Percentiles rank a stretch among this genome's conserved stretches.
phyloP scores from a whole-genome alignment of 768 basidiomycete genomes.

The Lactarius pseudohatsudake region DNA sequence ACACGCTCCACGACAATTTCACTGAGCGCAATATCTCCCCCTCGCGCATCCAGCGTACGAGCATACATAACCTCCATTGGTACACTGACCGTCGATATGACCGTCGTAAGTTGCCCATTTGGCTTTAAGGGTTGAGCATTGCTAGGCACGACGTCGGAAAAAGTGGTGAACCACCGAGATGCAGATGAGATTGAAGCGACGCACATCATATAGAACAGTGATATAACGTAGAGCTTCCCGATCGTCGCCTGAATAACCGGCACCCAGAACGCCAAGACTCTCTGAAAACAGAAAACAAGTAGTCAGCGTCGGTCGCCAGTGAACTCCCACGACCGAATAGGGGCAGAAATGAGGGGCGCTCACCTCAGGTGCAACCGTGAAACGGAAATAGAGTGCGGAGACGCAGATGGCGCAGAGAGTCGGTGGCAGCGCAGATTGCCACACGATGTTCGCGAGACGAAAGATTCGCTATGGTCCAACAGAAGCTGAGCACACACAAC shows the following conservation, averaged over 20 bases:
- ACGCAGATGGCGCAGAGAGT: constrained; percentile 12
- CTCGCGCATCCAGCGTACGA: not conserved
- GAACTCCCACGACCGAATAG: not conserved
- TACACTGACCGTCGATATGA: constrained; percentile 10
- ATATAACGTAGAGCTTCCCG: constrained; percentile 24
- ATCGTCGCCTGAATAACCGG: not conserved
- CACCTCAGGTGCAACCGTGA: not conserved
- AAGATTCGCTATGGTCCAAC: constrained; percentile 1
- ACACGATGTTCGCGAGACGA: constrained; percentile 7
- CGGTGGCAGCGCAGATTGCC: constrained; percentile 19
- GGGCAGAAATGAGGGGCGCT: not conserved
- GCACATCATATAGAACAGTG: constrained; percentile 18
- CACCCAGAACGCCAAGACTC: not conserved
- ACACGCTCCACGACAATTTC: not conserved
- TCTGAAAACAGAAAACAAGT: not conserved
- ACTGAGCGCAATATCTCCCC: not conserved
- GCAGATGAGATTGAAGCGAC: not conserved
- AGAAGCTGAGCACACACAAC: not conserved
- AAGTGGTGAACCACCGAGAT: not conserved
- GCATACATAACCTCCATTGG: constrained; percentile 4
- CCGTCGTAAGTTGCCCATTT: not conserved
- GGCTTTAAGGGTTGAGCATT: not conserved
- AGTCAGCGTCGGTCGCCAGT: not conserved
- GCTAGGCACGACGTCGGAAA: constrained; percentile 1
- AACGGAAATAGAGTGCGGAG: not conserved